phyloP scores from a whole-genome alignment of 139 green algal genomes.

The Marvania coccoides region DNA sequence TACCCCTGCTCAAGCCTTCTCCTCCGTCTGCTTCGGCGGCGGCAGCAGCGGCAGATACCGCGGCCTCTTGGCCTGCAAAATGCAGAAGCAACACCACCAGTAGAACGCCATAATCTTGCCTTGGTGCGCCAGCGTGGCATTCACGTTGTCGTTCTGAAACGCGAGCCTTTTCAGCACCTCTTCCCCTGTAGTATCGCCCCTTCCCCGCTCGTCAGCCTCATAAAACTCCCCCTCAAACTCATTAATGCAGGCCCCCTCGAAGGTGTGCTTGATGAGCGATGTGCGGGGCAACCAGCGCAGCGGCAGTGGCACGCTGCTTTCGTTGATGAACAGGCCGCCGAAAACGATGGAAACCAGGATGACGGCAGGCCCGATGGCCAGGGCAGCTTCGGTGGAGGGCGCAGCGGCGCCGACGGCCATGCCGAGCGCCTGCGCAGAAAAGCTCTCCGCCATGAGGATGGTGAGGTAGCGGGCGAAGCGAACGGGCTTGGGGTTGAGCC shows the following conservation, averaged over 20 bases:
- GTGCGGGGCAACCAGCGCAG: constrained; percentile 69
- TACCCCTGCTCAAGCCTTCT: no score
- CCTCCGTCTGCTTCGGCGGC: no score
- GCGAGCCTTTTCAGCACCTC: constrained; percentile 60
- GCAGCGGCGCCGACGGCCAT: constrained; percentile 74
- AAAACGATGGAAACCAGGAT: constrained; percentile 95
- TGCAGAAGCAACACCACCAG: constrained; percentile 61
- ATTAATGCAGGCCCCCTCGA: constrained; percentile 69
- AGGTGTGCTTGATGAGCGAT: constrained; percentile 67
- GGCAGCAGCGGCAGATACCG: constrained; percentile 33
- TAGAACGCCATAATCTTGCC: constrained; percentile 53
- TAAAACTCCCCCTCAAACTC: constrained; percentile 79
- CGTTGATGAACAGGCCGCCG: constrained; percentile 84
- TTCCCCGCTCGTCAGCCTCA: constrained; percentile 26
- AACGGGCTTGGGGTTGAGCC: constrained; percentile 51
- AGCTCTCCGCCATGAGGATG: constrained; percentile 71
- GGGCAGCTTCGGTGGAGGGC: constrained; percentile 70
- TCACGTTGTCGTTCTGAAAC: constrained; percentile 42
- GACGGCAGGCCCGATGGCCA: constrained; percentile 85
- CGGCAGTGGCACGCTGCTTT: constrained; percentile 45
- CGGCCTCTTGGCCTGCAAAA: constrained; percentile 48
- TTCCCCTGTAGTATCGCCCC: constrained; percentile 34
- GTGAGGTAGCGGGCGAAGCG: constrained; percentile 73
- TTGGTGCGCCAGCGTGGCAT: constrained; percentile 21
- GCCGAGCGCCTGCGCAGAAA: constrained; percentile 51